A percentile compares a stretch with the other conserved stretches of the same genome.
Evolutionary conservation across 345 rosid genomes (phyloP).

Genomic region (Linum usitatissimum): DNA sequence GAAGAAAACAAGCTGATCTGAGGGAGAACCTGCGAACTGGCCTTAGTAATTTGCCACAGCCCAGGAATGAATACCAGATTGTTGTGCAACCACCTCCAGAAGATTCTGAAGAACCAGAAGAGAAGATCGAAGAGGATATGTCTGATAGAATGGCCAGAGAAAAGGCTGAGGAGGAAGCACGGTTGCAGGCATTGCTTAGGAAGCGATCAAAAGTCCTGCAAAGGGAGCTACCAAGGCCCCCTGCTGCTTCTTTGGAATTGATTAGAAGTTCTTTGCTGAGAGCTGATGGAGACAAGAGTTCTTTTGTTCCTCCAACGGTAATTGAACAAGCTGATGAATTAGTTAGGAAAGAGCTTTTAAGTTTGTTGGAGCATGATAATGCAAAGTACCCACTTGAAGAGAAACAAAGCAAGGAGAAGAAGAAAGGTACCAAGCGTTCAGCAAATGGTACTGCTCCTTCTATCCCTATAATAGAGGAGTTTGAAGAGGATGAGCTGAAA

Average conservation of each 20-base stretch:
- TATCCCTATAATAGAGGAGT: constrained; percentile 59
- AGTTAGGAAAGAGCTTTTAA: constrained; percentile 67
- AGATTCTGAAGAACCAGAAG: constrained; percentile 79
- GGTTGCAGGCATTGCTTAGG: constrained; percentile 69
- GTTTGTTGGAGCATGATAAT: constrained; percentile 82
- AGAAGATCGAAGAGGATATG: constrained; percentile 98
- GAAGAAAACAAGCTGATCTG: constrained; percentile 64
- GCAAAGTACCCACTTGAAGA: constrained; percentile 96
- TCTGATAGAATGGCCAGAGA: constrained; percentile 82
- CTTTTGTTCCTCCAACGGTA: constrained; percentile 79
- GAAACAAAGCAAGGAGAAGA: constrained; percentile 53
- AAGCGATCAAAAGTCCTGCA: constrained; percentile 97
- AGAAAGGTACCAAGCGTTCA: constrained; percentile 61
- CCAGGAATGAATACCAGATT: constrained; percentile 89
- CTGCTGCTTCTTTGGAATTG: constrained; percentile 75
- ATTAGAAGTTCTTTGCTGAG: constrained; percentile 69
- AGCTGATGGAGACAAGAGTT: constrained; percentile 82
- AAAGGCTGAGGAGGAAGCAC: constrained; percentile 91
- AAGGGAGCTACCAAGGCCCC: constrained; percentile 95
- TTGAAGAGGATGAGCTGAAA: constrained; percentile 67
- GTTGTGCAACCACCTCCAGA: constrained; percentile 71
- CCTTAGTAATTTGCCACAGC: constrained; percentile 76
- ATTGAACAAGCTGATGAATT: constrained; percentile 89
- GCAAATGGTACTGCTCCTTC: constrained; percentile 40
- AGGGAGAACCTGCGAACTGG: constrained; percentile 68